Base-by-base conservation (phyloP, 73 alveolate genomes). In the Paramecium sexaurelia region DNA sequence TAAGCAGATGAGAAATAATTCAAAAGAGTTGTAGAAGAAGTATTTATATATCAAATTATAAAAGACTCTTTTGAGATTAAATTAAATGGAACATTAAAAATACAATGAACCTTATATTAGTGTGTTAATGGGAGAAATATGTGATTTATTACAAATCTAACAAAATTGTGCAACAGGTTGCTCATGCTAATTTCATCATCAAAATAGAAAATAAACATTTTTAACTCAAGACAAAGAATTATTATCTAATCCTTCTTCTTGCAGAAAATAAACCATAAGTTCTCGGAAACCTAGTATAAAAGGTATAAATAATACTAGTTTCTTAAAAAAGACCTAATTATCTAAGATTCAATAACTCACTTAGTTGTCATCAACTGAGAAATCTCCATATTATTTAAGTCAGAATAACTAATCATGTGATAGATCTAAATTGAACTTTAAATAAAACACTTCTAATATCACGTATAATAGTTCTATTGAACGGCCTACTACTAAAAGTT, bases 51-150 rank as follows among this genome's bases (percentile, higher is more conserved):
- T 35, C 37, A 33, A n/a, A n/a, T n/a, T 33, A n/a, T 33, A 15
- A 9, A 15, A 73, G 87, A 73, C 87, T 33, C 55, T 36, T 22
- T 33, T 39, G 66, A 73, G 35, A 36, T 39, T 73, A n/a, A 73
- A 73, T 73, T 66, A 73, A 73, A 73, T 73, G 87, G 87, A 73
- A 35, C 57, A 73, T 8, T 7, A 36, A 17, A 73, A 73, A 73
- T 73, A 73, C 17, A 36, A 39, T 33, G 55, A 73, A 73, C 87
- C 87, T 39, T 73, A 73, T 33, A 73, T 73, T 7, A 73, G 87
- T 73, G 87, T 17, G 19, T 9, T 36, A 17, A 36, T 73, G 57
- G 55, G 57, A 33, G 87, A 73, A 24, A 73, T 73, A n/a, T 73
- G 66, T 19, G 87, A 73, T 20, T 73, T 4, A 1, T 73, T 73